phyloP scores from a whole-genome alignment of 1,284 basidiomycete genomes.

The Boletus smithii region DNA sequence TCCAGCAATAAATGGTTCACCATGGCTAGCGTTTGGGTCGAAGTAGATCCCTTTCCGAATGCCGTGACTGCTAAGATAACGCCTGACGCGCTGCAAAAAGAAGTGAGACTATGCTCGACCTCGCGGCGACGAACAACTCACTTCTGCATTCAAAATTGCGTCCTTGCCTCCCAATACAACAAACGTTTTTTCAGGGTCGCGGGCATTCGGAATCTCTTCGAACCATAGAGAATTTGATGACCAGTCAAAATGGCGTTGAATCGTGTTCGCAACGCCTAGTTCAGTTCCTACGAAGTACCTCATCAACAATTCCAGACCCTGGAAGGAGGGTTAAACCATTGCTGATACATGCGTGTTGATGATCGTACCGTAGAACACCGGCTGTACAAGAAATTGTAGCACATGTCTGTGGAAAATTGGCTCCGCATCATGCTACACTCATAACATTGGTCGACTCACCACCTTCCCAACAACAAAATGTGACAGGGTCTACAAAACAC shows the following conservation, averaged over 20 bases:
- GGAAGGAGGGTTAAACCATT: conserved; percentile 13
- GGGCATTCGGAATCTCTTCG: conserved; percentile 80
- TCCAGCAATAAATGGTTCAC: conserved; percentile 62
- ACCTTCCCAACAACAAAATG: conserved; percentile 89
- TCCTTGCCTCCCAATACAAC: conserved; percentile 82
- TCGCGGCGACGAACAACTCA: conserved; percentile 30
- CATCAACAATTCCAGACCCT: conserved; percentile 78
- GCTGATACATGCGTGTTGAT: conserved; percentile 9
- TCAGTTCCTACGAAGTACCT: conserved; percentile 85
- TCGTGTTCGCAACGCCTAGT: conserved; percentile 79
- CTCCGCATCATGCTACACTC: conserved; percentile 1
- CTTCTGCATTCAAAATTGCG: conserved; percentile 70
- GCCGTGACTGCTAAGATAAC: conserved; percentile 75
- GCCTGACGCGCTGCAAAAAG: conserved; percentile 57
- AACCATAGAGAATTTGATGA: conserved; percentile 85
- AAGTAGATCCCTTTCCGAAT: conserved; percentile 67
- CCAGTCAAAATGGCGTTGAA: conserved; percentile 85
- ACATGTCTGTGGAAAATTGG: conserved; percentile 58
- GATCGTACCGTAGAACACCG: conserved; percentile 53
- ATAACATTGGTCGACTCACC: conserved; percentile 41
- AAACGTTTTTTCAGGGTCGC: conserved; percentile 54
- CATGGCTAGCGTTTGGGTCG: conserved; percentile 68
- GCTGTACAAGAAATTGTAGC: conserved; percentile 84
- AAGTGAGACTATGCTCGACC: conserved; percentile 6
- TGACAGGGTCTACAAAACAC: conserved; percentile 86